A percentile compares a stretch with the other conserved stretches of the same genome.
These are phyloP conservation scores for Dentipellis sp. DNA, from an alignment of 768 basidiomycete species.

Conservation along the genomic window DNA sequence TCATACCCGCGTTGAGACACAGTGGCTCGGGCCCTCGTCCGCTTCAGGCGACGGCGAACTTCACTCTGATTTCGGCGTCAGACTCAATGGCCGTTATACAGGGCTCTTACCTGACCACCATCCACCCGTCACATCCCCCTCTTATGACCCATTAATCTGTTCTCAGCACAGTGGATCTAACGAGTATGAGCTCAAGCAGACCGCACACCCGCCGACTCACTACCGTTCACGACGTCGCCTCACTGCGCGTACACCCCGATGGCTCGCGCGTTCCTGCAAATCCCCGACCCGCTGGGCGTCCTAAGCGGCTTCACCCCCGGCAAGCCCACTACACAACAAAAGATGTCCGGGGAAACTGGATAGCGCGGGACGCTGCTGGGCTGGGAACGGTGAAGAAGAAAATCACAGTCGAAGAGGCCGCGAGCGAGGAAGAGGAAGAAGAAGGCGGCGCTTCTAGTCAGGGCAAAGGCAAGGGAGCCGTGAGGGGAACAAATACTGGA, in stretches of 20 bases:
- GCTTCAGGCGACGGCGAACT: too few relatives aligned
- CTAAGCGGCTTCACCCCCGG: slow-evolving; percentile 25
- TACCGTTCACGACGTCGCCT: slow-evolving; percentile 57
- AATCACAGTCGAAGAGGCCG: slow-evolving; percentile 5
- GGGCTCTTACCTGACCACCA: too few relatives aligned
- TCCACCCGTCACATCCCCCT: too few relatives aligned
- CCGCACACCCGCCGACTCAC: neutral
- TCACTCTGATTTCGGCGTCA: too few relatives aligned
- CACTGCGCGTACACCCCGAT: slow-evolving; percentile 56
- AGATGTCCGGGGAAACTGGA: slow-evolving; percentile 52
- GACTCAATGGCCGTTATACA: too few relatives aligned
- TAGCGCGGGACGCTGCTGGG: slow-evolving; percentile 60
- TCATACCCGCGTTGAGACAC: too few relatives aligned
- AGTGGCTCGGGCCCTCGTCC: too few relatives aligned
- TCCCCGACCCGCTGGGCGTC: slow-evolving; percentile 15
- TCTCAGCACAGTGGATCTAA: too few relatives aligned
- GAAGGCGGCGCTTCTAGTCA: neutral
- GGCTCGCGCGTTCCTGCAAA: slow-evolving; percentile 45
- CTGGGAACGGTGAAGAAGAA: slow-evolving; percentile 27
- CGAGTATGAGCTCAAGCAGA: neutral
- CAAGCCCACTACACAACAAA: slow-evolving; percentile 28
- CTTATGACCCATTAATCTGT: too few relatives aligned
- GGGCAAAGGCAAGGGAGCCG: slow-evolving; percentile 6
- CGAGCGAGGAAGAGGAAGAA: slow-evolving; percentile 15
- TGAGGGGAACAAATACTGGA: slow-evolving; percentile 17